Conservation (phyloP, 176 grass and related monocot species). For the Zoysia japonica region DNA sequence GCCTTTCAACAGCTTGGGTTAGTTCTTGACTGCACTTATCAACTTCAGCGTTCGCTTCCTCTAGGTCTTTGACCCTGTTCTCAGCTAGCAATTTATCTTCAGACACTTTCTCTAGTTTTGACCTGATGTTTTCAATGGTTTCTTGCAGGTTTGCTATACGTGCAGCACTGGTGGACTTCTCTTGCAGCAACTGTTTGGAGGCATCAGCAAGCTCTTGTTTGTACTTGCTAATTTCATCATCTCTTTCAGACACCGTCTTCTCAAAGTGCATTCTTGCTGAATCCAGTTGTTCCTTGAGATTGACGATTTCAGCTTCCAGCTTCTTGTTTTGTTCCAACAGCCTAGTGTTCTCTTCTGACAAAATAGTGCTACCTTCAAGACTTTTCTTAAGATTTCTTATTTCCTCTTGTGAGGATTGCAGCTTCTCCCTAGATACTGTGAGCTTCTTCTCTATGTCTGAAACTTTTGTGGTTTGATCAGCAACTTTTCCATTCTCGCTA, state of each 20-base stretch:
- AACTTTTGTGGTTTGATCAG: constrained; percentile 3
- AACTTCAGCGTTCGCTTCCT: constrained; percentile 29
- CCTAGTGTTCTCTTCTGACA: constrained; percentile 36
- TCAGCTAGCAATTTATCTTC: constrained; percentile 44
- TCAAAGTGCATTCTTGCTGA: constrained; percentile 23
- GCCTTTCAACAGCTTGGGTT: constrained; percentile 6
- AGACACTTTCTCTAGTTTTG: constrained; percentile 27
- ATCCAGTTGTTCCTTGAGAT: constrained; percentile 38
- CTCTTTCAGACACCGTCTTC: constrained; percentile 24
- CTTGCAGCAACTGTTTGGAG: constrained; percentile 27
- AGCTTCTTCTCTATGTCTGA: constrained; percentile 14
- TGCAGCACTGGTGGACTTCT: not conserved
- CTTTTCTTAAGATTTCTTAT: constrained; percentile 30
- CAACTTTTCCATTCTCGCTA: constrained; percentile 30
- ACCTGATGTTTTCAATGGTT: constrained; percentile 13
- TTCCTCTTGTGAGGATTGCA: constrained; percentile 39
- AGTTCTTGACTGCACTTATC: constrained; percentile 37
- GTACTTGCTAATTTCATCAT: constrained; percentile 32
- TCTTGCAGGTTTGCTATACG: constrained; percentile 30
- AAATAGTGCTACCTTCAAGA: constrained; percentile 32
- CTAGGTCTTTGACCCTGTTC: constrained; percentile 32
- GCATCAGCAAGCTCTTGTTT: constrained; percentile 38
- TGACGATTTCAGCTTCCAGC: constrained; percentile 30
- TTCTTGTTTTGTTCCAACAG: constrained; percentile 27
- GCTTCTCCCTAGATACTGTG: not conserved